A percentile compares a stretch with the other conserved stretches of the same genome.
phyloP scores from a whole-genome alignment of 83 land plant species.

The Thuja plicata region DNA sequence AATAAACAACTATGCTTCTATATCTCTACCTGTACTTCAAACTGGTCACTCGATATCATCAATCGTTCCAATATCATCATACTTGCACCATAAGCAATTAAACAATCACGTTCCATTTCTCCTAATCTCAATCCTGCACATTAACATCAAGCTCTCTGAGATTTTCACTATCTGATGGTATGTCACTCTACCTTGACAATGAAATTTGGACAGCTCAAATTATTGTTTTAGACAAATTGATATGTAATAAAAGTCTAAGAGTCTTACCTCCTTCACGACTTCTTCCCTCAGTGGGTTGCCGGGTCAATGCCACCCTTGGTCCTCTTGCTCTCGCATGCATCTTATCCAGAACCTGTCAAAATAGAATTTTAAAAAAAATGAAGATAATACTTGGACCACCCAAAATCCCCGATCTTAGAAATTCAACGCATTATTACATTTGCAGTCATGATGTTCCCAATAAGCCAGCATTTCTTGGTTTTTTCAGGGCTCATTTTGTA shows the following conservation, averaged over 20 bases:
- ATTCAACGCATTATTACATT: background rate
- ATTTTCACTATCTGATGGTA: background rate
- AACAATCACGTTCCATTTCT: constrained; percentile 99
- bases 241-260: background rate
- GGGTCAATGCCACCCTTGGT: constrained; percentile 85
- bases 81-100: constrained; percentile 99
- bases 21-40: constrained; percentile 77
- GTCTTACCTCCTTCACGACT: constrained; percentile 90
- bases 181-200: background rate
- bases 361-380: background rate
- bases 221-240: background rate
- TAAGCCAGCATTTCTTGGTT: background rate
- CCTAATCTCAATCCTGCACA: constrained; percentile 84
- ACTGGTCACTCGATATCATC: constrained; percentile 99
- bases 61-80: constrained; percentile 92
- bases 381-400: too few relatives aligned
- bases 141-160: background rate
- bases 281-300: constrained; percentile 99
- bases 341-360: constrained; percentile 82
- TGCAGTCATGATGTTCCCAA: background rate
- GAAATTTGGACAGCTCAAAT: background rate
- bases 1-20: background rate
- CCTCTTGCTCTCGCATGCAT: constrained; percentile 98
- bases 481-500: background rate
- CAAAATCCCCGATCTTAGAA: background rate